Conservation (phyloP, 2,329 filamentous ascomycete genomes). For the Nigrospora oryzae region DNA sequence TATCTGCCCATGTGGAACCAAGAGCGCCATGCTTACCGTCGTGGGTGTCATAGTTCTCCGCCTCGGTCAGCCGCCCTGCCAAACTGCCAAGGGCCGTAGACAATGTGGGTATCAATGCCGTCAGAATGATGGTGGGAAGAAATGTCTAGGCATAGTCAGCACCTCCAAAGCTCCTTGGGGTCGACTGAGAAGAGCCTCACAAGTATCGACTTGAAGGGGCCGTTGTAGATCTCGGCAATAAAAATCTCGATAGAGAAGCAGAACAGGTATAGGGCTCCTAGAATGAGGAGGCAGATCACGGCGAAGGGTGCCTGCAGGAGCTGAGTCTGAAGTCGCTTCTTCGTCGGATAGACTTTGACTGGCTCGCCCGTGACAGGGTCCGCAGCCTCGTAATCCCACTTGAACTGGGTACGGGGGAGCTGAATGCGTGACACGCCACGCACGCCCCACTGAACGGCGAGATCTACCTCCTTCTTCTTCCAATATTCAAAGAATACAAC, state of each 20-base stretch:
- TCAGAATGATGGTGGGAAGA: slow-evolving; percentile 81
- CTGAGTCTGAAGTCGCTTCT: slow-evolving; percentile 69
- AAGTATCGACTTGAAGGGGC: slow-evolving; percentile 77
- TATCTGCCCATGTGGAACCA: slow-evolving; percentile 3
- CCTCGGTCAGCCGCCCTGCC: slow-evolving; percentile 68
- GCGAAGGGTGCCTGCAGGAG: slow-evolving; percentile 80
- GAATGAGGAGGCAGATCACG: slow-evolving; percentile 57
- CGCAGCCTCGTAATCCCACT: slow-evolving; percentile 65
- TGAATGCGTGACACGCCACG: slow-evolving; percentile 77
- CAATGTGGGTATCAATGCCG: slow-evolving; percentile 69
- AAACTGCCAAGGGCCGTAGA: slow-evolving; percentile 66
- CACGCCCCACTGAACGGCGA: slow-evolving; percentile 83
- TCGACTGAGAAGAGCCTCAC: slow-evolving; percentile 37
- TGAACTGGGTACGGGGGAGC: slow-evolving; percentile 66
- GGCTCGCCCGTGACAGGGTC: slow-evolving; percentile 79
- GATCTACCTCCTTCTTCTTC: slow-evolving; percentile 86
- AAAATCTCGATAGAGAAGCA: slow-evolving; percentile 95
- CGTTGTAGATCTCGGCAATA: slow-evolving; percentile 86
- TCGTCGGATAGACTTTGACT: slow-evolving; percentile 65
- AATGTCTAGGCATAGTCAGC: slow-evolving; percentile 52
- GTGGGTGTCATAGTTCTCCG: slow-evolving; percentile 88
- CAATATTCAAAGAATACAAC: slow-evolving; percentile 90
- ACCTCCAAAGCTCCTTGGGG: neutral
- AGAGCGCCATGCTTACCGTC: slow-evolving; percentile 39
- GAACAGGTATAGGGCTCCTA: slow-evolving; percentile 75